A percentile compares a stretch with the other conserved stretches of the same genome.
Conservation (phyloP, 2,329 filamentous ascomycete genomes). For the Fusarium cicatricum region DNA sequence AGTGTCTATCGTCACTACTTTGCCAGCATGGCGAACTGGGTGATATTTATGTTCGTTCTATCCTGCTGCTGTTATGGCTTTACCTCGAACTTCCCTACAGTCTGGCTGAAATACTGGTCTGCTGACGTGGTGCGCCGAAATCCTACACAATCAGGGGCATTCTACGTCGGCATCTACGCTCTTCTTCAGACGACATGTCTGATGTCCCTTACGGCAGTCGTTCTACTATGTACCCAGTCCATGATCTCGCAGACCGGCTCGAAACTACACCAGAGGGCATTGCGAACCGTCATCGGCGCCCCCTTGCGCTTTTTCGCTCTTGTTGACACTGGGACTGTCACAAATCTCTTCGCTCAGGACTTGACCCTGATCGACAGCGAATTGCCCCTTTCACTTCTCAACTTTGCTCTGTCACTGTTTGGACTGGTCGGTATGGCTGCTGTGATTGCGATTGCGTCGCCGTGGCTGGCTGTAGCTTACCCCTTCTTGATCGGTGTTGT, state of each 20-base stretch:
- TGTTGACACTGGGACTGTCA: conserved; percentile 46
- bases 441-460: conserved; percentile 47
- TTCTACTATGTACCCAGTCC: conserved; percentile 1
- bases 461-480: conserved; percentile 56
- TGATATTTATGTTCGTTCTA: not conserved
- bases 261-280: conserved; percentile 1
- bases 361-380: conserved; percentile 49
- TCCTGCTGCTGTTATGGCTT: conserved; percentile 9
- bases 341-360: conserved; percentile 51
- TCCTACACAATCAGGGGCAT: not conserved
- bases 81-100: conserved; percentile 5
- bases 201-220: conserved; percentile 5
- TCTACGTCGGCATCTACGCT: conserved; percentile 19
- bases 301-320: conserved; percentile 45
- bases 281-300: conserved; percentile 25
- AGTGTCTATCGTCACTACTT: conserved; percentile 17
- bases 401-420: conserved; percentile 1
- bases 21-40: conserved; percentile 1
- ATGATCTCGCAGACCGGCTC: conserved; percentile 13
- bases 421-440: conserved; percentile 8
- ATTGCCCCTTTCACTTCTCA: conserved; percentile 43
- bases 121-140: not conserved
- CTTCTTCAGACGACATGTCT: conserved; percentile 8
- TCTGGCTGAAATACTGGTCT: conserved; percentile 38
- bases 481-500: conserved; percentile 56